A percentile compares a stretch with the other conserved stretches of the same genome.
Evolutionary conservation across 805 yeast genomes (phyloP).

Genomic region (Monosporozyma siamensis): DNA sequence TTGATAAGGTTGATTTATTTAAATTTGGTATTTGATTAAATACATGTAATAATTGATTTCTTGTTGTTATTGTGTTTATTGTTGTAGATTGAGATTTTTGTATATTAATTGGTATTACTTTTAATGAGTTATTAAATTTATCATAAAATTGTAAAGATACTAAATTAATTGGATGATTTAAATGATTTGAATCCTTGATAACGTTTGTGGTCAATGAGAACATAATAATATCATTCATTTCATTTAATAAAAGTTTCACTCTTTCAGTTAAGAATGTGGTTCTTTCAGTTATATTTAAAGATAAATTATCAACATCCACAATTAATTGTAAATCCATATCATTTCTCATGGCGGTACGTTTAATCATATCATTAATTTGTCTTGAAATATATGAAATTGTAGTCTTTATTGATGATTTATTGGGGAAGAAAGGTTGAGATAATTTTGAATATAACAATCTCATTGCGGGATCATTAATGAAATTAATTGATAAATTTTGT

Average conservation of each 20-base stretch:
- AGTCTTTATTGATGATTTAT: conserved; percentile 1
- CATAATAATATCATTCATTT: conserved; percentile 9
- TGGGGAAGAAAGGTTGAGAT: conserved; percentile 4
- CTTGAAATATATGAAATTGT: conserved; percentile 3
- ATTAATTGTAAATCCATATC: conserved; percentile 9
- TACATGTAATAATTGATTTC: conserved; percentile 8
- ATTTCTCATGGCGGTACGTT: conserved; percentile 11
- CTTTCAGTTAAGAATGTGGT: neutral
- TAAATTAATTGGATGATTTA: neutral
- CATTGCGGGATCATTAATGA: conserved; percentile 9
- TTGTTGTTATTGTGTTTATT: conserved; percentile 1
- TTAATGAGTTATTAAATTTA: neutral
- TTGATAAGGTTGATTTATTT: conserved; percentile 8
- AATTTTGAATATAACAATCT: conserved; percentile 6
- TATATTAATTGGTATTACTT: conserved; percentile 9
- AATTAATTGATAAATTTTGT: conserved; percentile 12
- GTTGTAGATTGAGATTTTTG: neutral
- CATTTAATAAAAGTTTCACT: conserved; percentile 6
- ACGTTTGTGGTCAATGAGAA: conserved; percentile 7
- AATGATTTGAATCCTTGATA: conserved; percentile 4
- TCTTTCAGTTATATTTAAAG: conserved; percentile 1
- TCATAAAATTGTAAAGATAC: conserved; percentile 13
- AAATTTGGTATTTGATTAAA: conserved; percentile 6
- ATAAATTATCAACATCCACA: conserved; percentile 3
- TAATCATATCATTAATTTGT: conserved; percentile 9